A percentile compares a stretch with the other conserved stretches of the same genome.
These are phyloP conservation scores for Elsinoe arachidis DNA, from an alignment of 2,329 filamentous ascomycete genomes.

Conservation along the genomic window DNA sequence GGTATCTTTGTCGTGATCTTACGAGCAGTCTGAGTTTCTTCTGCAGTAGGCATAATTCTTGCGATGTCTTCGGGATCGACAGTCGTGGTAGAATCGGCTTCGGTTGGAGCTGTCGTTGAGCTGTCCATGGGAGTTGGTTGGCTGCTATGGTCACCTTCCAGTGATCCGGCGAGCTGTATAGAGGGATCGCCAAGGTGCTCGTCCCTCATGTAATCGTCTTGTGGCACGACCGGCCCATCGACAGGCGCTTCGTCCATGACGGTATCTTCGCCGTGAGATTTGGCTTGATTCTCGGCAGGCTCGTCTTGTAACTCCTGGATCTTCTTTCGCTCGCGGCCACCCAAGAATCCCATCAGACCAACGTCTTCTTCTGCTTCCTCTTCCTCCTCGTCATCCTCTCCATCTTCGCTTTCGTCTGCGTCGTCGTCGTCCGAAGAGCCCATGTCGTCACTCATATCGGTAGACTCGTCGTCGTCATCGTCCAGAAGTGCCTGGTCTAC, in stretches of 20 bases:
- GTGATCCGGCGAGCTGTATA: constrained; percentile 13
- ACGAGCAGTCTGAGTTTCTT: constrained; percentile 16
- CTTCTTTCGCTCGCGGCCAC: constrained; percentile 19
- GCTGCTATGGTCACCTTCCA: constrained; percentile 16
- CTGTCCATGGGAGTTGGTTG: constrained; percentile 17
- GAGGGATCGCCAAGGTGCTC: background rate
- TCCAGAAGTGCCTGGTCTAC: constrained; percentile 32
- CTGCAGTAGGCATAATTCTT: constrained; percentile 13
- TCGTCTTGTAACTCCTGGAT: constrained; percentile 18
- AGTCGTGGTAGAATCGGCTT: constrained; percentile 18
- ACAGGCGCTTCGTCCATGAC: background rate
- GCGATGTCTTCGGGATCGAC: constrained; percentile 16
- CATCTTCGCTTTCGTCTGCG: constrained; percentile 20
- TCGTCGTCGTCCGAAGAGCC: constrained; percentile 29
- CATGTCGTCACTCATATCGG: constrained; percentile 32
- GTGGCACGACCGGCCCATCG: background rate
- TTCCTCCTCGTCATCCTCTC: constrained; percentile 21
- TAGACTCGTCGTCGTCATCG: constrained; percentile 33
- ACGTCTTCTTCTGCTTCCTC: constrained; percentile 16
- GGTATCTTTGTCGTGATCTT: constrained; percentile 46
- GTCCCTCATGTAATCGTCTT: background rate
- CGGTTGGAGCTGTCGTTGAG: constrained; percentile 16
- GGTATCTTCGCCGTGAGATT: constrained; percentile 22
- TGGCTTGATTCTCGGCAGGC: constrained; percentile 23
- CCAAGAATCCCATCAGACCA: constrained; percentile 22